phyloP scores from a whole-genome alignment of 139 green algal genomes.

The Coelastrella sp. region DNA sequence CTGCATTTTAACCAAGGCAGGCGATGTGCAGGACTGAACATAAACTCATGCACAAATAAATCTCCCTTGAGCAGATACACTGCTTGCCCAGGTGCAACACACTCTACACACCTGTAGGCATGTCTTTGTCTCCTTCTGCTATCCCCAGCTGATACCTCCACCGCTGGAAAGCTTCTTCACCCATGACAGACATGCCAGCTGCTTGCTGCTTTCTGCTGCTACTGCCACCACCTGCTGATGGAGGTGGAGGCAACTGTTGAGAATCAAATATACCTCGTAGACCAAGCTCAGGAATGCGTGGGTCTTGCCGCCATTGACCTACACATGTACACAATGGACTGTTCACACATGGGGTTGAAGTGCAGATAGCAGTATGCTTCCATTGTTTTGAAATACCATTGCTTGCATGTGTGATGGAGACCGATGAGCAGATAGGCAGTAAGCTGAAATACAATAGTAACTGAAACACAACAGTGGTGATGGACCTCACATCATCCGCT shows the following conservation, averaged over 20 bases:
- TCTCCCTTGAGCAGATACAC: neutral
- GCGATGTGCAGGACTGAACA: no score
- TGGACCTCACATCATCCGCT: no score
- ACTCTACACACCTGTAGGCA: constrained; percentile 49
- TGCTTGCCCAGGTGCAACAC: neutral
- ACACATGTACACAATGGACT: neutral
- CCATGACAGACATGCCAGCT: constrained; percentile 20
- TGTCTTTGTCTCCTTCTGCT: constrained; percentile 89
- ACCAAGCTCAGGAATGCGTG: constrained; percentile 74
- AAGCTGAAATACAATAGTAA: no score
- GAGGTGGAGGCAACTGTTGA: constrained; percentile 21
- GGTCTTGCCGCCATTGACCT: constrained; percentile 72
- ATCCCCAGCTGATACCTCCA: constrained; percentile 86
- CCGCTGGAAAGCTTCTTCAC: constrained; percentile 58
- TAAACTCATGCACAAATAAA: no score
- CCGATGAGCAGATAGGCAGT: no score
- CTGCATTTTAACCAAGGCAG: no score
- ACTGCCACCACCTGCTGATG: neutral
- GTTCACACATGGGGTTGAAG: no score
- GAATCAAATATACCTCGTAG: constrained; percentile 60
- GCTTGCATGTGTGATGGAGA: no score
- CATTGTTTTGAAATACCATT: no score
- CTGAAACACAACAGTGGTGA: no score
- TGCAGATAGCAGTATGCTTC: no score
- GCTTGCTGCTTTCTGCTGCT: constrained; percentile 41